These are phyloP conservation scores for Parmelia sp. DNA, from an alignment of 495 filamentous ascomycete genomes.

Conservation along the genomic window DNA sequence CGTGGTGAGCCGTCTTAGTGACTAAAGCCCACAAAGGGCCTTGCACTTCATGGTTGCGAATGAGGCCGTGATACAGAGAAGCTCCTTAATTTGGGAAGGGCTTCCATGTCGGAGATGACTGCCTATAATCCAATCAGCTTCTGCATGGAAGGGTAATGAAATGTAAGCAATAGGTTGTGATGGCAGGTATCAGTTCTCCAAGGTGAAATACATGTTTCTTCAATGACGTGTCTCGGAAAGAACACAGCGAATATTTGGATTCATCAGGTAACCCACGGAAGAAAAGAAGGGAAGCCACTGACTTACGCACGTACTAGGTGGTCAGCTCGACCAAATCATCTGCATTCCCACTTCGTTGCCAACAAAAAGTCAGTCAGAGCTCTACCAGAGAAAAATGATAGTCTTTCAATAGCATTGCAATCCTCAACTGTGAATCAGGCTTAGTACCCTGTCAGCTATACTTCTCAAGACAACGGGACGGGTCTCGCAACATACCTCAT, in stretches of 20 bases:
- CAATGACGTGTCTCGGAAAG: conserved; percentile 67
- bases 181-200: conserved; percentile 81
- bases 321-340: background rate
- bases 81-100: background rate
- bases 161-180: background rate
- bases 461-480: background rate
- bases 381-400: background rate
- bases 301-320: background rate
- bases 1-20: too few relatives aligned
- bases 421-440: conserved; percentile 26
- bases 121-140: conserved; percentile 2
- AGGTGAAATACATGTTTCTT: conserved; percentile 77
- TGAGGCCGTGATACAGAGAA: background rate
- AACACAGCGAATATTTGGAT: conserved; percentile 72
- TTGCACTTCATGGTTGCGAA: too few relatives aligned
- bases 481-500: conserved; percentile 64
- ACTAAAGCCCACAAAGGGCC: too few relatives aligned
- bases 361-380: background rate
- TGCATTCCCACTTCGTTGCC: conserved; percentile 11
- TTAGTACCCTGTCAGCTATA: conserved; percentile 39
- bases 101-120: background rate
- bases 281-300: background rate
- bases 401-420: background rate
- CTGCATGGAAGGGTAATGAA: background rate
- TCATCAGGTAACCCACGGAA: conserved; percentile 52